Percentiles rank a stretch among this genome's conserved stretches.
phyloP scores from a whole-genome alignment of 1,284 basidiomycete genomes.

The Tremellales sp. region DNA sequence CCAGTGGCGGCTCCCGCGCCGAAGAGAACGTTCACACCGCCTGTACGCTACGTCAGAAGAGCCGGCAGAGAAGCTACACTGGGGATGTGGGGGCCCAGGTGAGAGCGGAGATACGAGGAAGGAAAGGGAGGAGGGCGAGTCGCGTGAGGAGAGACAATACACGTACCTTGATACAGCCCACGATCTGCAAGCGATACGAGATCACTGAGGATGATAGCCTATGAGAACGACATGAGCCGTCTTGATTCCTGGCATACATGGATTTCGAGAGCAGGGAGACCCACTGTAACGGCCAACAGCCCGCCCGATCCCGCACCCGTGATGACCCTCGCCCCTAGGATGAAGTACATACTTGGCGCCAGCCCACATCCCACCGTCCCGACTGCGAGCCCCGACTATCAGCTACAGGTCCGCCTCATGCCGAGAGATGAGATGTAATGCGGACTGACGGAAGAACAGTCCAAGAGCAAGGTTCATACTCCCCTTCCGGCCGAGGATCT shows the following conservation, averaged over 20 bases:
- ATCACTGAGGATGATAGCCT: constrained; percentile 32
- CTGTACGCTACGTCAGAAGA: neutral
- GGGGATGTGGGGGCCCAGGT: too few relatives aligned
- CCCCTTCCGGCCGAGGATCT: constrained; percentile 28
- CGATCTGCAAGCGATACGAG: constrained; percentile 33
- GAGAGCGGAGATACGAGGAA: too few relatives aligned
- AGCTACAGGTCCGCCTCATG: too few relatives aligned
- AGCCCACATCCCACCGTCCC: constrained; percentile 29
- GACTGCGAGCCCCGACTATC: constrained; percentile 4
- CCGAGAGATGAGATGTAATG: too few relatives aligned
- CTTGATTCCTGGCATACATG: neutral
- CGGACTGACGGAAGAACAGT: constrained; percentile 15
- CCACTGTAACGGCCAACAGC: constrained; percentile 27
- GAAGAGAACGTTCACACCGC: constrained; percentile 29
- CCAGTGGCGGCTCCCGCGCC: constrained; percentile 25
- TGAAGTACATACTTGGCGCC: constrained; percentile 22
- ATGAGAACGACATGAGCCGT: neutral
- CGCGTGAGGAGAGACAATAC: neutral
- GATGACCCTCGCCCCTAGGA: constrained; percentile 23
- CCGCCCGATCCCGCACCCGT: constrained; percentile 33
- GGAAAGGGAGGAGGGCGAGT: too few relatives aligned
- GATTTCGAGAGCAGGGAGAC: constrained; percentile 6
- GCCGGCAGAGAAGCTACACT: neutral
- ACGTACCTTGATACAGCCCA: constrained; percentile 31
- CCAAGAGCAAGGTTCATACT: constrained; percentile 23